phyloP scores from a whole-genome alignment of 352 stramenopile genomes.

The Saprolegnia parasitica region DNA sequence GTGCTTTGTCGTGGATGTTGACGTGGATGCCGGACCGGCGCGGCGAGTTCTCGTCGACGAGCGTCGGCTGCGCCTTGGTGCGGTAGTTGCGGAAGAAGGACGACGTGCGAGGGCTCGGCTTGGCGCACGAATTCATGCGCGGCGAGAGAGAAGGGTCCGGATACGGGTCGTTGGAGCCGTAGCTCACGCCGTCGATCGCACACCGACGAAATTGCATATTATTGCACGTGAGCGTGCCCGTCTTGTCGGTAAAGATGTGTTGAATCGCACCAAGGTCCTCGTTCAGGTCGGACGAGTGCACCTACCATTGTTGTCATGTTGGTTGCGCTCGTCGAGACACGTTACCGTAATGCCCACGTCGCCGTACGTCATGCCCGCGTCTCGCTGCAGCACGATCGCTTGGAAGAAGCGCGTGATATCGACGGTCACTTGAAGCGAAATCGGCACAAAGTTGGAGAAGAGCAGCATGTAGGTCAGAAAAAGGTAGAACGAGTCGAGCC shows the following conservation, averaged over 20 bases:
- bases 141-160: not conserved
- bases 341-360: slow-evolving; percentile 55
- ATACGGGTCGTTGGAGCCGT: slow-evolving; percentile 35
- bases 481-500: slow-evolving; percentile 45
- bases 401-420: slow-evolving; percentile 83
- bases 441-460: slow-evolving; percentile 90
- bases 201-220: slow-evolving; percentile 92
- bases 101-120: not conserved
- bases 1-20: slow-evolving; percentile 26
- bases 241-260: slow-evolving; percentile 96
- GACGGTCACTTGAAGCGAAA: slow-evolving; percentile 89
- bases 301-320: slow-evolving; percentile 41
- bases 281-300: slow-evolving; percentile 83
- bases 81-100: not conserved
- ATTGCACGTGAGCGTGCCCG: slow-evolving; percentile 90
- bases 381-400: slow-evolving; percentile 56
- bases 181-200: slow-evolving; percentile 78
- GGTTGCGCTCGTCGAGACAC: no score
- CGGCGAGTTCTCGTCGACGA: not conserved
- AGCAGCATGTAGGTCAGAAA: slow-evolving; percentile 87
- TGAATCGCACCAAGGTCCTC: slow-evolving; percentile 92
- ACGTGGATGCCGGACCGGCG: slow-evolving; percentile 12
- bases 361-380: slow-evolving; percentile 63
- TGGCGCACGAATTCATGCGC: not conserved
- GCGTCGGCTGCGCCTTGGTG: not conserved